A percentile compares a stretch with the other conserved stretches of the same genome.
These are phyloP conservation scores for Trichomonas gallinae DNA, from an alignment of 208 protist genomes.

Conservation along the genomic window DNA sequence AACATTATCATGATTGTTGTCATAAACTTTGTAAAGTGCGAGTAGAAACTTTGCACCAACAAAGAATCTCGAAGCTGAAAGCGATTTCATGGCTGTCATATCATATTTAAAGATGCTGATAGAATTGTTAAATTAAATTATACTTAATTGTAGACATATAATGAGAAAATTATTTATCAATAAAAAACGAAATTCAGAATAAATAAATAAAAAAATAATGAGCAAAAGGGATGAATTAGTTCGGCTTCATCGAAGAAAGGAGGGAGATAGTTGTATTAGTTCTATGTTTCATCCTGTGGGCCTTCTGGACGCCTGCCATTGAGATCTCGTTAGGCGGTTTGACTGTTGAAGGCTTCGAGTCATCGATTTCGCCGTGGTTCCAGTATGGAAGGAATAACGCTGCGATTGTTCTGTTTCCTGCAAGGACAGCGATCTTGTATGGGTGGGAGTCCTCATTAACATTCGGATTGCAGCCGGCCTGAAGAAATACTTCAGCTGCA, in stretches of 20 bases:
- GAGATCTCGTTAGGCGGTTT: neutral
- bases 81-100: too few relatives aligned
- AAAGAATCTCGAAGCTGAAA: too few relatives aligned
- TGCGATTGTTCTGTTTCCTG: neutral
- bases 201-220: too few relatives aligned
- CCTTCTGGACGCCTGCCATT: neutral
- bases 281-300: neutral
- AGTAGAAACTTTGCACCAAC: too few relatives aligned
- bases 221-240: too few relatives aligned
- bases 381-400: neutral
- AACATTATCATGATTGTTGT: too few relatives aligned
- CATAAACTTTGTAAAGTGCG: too few relatives aligned
- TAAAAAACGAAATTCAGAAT: too few relatives aligned
- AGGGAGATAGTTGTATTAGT: neutral
- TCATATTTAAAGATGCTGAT: too few relatives aligned
- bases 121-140: too few relatives aligned
- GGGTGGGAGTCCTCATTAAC: neutral
- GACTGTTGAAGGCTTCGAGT: neutral
- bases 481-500: neutral
- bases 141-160: too few relatives aligned
- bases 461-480: neutral
- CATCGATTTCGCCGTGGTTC: neutral
- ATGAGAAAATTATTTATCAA: too few relatives aligned
- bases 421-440: neutral
- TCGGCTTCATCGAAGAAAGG: neutral